A percentile compares a stretch with the other conserved stretches of the same genome.
Evolutionary conservation across 1,139 yeast genomes (phyloP).

Genomic region (Kurtzmaniella quercitrusa): DNA sequence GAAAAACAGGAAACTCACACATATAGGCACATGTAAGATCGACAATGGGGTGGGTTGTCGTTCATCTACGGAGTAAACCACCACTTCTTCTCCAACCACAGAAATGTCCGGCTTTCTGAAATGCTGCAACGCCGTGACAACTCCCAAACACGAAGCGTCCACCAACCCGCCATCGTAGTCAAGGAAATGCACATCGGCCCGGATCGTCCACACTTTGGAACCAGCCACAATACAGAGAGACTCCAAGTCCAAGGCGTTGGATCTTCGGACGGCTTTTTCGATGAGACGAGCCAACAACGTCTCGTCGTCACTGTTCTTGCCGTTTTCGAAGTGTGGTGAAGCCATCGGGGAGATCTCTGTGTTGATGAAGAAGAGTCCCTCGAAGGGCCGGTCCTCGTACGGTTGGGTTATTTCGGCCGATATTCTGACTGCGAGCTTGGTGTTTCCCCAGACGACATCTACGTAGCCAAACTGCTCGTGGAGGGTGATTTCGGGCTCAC

Average conservation of each 20-base stretch:
- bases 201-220: conserved; percentile 80
- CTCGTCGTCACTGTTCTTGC: conserved; percentile 72
- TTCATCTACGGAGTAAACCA: conserved; percentile 68
- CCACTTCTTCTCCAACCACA: conserved; percentile 61
- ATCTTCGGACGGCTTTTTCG: conserved; percentile 86
- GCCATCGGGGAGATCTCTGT: conserved; percentile 92
- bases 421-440: conserved; percentile 71
- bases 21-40: conserved; percentile 82
- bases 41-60: conserved; percentile 85
- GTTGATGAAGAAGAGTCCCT: conserved; percentile 79
- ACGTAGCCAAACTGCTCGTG: conserved; percentile 79
- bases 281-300: conserved; percentile 72
- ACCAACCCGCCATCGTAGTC: conserved; percentile 90
- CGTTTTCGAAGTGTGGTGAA: conserved; percentile 73
- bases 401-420: conserved; percentile 81
- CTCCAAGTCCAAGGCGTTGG: conserved; percentile 88
- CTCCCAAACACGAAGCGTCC: conserved; percentile 88
- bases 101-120: conserved; percentile 81
- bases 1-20: conserved; percentile 85
- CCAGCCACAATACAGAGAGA: conserved; percentile 90
- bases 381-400: conserved; percentile 88
- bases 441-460: conserved; percentile 69
- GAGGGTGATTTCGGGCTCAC: conserved; percentile 59
- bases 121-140: conserved; percentile 79
- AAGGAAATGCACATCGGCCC: conserved; percentile 85